Conservation (phyloP, 2,329 filamentous ascomycete genomes). For the Cercospora beticola region DNA sequence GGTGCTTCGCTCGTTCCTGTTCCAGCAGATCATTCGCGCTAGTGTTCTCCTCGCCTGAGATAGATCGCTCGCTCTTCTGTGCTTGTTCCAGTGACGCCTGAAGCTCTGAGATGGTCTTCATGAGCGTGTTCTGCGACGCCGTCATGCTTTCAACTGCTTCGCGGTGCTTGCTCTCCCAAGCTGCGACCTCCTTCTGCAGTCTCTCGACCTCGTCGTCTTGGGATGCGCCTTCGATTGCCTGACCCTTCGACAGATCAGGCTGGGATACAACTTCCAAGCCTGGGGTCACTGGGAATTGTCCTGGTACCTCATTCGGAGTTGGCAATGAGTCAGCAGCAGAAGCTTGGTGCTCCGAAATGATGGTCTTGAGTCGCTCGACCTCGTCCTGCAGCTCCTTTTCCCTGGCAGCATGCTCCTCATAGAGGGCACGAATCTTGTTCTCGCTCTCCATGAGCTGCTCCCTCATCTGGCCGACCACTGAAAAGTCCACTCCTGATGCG, state of each 20-base stretch:
- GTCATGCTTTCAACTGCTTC: constrained; percentile 68
- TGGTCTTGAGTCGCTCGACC: constrained; percentile 64
- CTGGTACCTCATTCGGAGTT: constrained; percentile 37
- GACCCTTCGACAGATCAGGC: constrained; percentile 33
- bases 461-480: constrained; percentile 79
- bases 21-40: constrained; percentile 32
- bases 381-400: constrained; percentile 74
- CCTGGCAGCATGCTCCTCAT: constrained; percentile 68
- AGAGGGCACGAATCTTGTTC: constrained; percentile 69
- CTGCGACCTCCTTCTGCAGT: constrained; percentile 68
- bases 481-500: constrained; percentile 74
- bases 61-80: constrained; percentile 30
- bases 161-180: constrained; percentile 76
- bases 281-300: constrained; percentile 42
- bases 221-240: constrained; percentile 27
- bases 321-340: constrained; percentile 24
- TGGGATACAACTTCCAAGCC: constrained; percentile 27
- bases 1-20: constrained; percentile 45
- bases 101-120: constrained; percentile 69
- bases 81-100: constrained; percentile 57
- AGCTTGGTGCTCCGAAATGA: constrained; percentile 44
- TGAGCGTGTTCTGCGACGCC: constrained; percentile 69
- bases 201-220: constrained; percentile 56
- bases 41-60: constrained; percentile 29
- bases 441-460: constrained; percentile 88